phyloP scores from a whole-genome alignment of 2,329 filamentous ascomycete species.

The Grosmannia huntii region DNA sequence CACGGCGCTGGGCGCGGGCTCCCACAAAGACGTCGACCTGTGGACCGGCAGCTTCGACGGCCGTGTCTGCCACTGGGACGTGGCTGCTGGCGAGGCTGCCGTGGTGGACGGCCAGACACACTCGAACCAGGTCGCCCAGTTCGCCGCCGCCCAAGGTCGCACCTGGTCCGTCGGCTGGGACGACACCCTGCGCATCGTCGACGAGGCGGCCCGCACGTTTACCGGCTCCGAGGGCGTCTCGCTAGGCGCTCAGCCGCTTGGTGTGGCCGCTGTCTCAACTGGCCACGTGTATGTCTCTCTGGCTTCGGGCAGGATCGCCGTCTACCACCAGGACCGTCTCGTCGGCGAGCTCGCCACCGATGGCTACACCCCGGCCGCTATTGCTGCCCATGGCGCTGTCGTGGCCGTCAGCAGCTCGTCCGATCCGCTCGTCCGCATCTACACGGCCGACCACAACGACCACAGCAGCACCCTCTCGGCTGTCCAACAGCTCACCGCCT shows the following conservation, averaged over 20 bases:
- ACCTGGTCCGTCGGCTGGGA: conserved; percentile 92
- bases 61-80: conserved; percentile 72
- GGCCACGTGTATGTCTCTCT: conserved; percentile 45
- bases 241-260: conserved; percentile 70
- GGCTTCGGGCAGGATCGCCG: conserved; percentile 30
- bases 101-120: conserved; percentile 70
- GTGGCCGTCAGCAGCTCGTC: conserved; percentile 64
- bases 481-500: conserved; percentile 48
- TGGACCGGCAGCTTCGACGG: conserved; percentile 92
- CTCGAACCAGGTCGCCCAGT: conserved; percentile 72
- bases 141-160: conserved; percentile 51
- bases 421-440: conserved; percentile 61
- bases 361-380: conserved; percentile 51
- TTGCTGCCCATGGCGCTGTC: conserved; percentile 53
- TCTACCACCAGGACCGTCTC: conserved; percentile 48
- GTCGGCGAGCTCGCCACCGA: conserved; percentile 44
- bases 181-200: conserved; percentile 71
- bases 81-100: conserved; percentile 53
- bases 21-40: conserved; percentile 48
- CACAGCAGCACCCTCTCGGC: conserved; percentile 43
- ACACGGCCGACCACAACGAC: conserved; percentile 34
- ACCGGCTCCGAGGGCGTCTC: conserved; percentile 48
- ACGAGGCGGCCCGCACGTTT: conserved; percentile 63
- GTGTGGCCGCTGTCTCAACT: conserved; percentile 41
- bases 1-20: conserved; percentile 55